Evolutionary conservation across 768 basidiomycete genomes (phyloP), one percentile per base, ranked within the genome.

Genomic region (Pleurotus tuber-regium): DNA sequence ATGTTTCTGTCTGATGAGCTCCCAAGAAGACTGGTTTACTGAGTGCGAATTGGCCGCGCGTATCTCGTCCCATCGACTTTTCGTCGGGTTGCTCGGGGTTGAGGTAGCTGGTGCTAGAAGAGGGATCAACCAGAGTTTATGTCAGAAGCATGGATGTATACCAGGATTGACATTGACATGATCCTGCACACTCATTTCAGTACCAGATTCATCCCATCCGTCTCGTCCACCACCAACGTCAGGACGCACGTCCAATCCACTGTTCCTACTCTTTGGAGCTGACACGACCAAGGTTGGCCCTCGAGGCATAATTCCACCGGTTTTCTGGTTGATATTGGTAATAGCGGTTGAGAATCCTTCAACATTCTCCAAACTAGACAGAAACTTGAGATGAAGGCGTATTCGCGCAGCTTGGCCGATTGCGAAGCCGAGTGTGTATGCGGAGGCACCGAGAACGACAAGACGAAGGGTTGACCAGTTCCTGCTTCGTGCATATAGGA

Each of bases 1-100:
- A 54, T 84, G 74, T 41, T 70, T 72, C 61, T 86, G 83, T 26
- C 87, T 80, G 18, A 89, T 70, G 21, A 68, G 63, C 58, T 89
- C 87, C 87, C 87, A 89, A 3, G 84, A 72, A 16, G 87, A 87
- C 12, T 66, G 52, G 16, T 18, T 31, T 25, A 65, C 68, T 16
- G 70, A 65, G 12, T 68, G 69, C 41, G 62, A 56, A 53, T 84
- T 84, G 26, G 70, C 77, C 38, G 71, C 69, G 49, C 86, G 81
- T 41, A 89, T 83, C 54, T 83, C 76, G 28, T 86, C 84, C 87
- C 87, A 89, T 54, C 71, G 78, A 46, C 66, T 48, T 14, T 48
- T 31, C 21, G 35, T 38, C 29, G 46, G 29, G 16, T 30, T 48
- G 19, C 19, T 30, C 25, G 51, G 26, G 7, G 44, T 26, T 5